Base-by-base conservation (phyloP, 2,329 filamentous ascomycete species). In the Stenocarpella maydis region DNA sequence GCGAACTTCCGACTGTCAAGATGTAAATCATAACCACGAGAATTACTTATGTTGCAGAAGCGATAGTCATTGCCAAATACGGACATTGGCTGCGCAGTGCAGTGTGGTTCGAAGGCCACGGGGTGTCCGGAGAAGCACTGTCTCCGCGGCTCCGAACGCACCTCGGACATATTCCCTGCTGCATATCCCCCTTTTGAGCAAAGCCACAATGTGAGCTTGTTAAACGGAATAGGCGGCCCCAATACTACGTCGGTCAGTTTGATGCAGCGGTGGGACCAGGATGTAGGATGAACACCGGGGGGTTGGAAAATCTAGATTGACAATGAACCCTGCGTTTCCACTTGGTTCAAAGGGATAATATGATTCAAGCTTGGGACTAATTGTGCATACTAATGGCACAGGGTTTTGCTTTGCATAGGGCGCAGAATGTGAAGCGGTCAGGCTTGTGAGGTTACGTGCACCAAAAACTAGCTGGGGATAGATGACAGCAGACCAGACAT, bases 181-280 rank as follows among this genome's bases (percentile, higher is more conserved):
- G 39, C 55, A 43, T 10, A 45, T 45, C 39, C 41, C 55, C 55
- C 55, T 61, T 61, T 61, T 17, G 55, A 31, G n/a, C 26, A 12
- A 21, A n/a, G 55, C 24, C 26, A 21, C 19, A 21, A 34, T 10
- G 26, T 6, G 19, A 61, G 39, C 7, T 47, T 61, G 3, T 47
- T n/a, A 19, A 47, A 61, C 6, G 26, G 12, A 31, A 14, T 34
- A 31, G 4, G 55, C 39, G 26, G 26, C 12, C 39, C 28, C 12
- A 34, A 3, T 17, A 6, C 12, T 26, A 61, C 41, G n/a, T 21
- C 55, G 26, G 41, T 47, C 55, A 47, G 17, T 34, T 3, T 8
- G 55, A n/a, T 0, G 4, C 19, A 31, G 31, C 6, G 14, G 39
- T 21, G 24, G 24, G 6, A 41, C 12, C 14, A 39, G 17, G 26